These are phyloP conservation scores for Rhizopus sp. DNA, from an alignment of 371 early-diverging fungal species.

Conservation along the genomic window DNA sequence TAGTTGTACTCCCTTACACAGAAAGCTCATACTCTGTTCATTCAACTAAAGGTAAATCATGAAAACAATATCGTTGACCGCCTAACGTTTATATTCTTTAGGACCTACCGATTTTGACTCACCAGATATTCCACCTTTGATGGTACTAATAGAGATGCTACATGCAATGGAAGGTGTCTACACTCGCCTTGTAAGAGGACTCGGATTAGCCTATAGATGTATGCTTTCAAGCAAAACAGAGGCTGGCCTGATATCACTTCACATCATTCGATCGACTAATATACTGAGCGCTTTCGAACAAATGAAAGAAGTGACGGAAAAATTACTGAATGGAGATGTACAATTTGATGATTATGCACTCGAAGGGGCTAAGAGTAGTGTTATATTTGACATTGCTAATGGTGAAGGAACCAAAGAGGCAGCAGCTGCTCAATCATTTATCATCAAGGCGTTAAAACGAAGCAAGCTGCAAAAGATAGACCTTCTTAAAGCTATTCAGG, in stretches of 20 bases:
- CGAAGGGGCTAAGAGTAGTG: slow-evolving; percentile 59
- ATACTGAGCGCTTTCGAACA: slow-evolving; percentile 47
- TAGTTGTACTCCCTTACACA: slow-evolving; percentile 52
- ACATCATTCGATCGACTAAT: slow-evolving; percentile 51
- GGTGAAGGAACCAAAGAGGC: slow-evolving; percentile 45
- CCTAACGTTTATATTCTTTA: slow-evolving; percentile 4
- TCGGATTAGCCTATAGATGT: slow-evolving; percentile 56
- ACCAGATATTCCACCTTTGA: slow-evolving; percentile 48
- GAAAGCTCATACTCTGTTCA: slow-evolving; percentile 57
- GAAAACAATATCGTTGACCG: not conserved
- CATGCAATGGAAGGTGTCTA: slow-evolving; percentile 57
- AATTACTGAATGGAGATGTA: slow-evolving; percentile 31
- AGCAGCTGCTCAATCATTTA: slow-evolving; percentile 53
- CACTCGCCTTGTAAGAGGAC: slow-evolving; percentile 58
- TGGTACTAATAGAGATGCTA: slow-evolving; percentile 54
- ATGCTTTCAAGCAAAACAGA: slow-evolving; percentile 41
- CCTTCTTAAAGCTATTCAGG: slow-evolving; percentile 30
- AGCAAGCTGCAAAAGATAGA: slow-evolving; percentile 44
- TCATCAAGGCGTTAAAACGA: slow-evolving; percentile 47
- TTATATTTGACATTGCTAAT: slow-evolving; percentile 54
- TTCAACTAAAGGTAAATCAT: slow-evolving; percentile 18
- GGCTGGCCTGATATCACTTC: slow-evolving; percentile 45
- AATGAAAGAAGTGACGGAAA: slow-evolving; percentile 41
- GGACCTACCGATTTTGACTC: slow-evolving; percentile 49
- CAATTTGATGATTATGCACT: slow-evolving; percentile 44